phyloP scores from a whole-genome alignment of 2,329 filamentous ascomycete species.

The Pseudonectria buxi region DNA sequence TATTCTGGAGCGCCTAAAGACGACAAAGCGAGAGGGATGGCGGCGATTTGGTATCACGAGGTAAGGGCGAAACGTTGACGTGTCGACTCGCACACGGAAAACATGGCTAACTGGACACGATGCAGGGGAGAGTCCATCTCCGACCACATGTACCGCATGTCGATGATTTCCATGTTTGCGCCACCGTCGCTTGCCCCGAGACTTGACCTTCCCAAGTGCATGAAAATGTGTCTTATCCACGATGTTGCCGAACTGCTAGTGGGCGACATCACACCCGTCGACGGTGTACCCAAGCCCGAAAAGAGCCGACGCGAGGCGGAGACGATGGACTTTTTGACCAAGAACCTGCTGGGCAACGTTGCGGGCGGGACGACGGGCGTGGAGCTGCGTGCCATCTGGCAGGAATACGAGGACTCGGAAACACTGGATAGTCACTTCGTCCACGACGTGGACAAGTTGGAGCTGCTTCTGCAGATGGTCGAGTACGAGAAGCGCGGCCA shows the following conservation, averaged over 20 bases:
- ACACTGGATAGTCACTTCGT: constrained; percentile 85
- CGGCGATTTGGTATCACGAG: constrained; percentile 70
- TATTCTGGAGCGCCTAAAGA: constrained; percentile 88
- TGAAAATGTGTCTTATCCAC: constrained; percentile 91
- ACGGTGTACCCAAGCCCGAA: constrained; percentile 76
- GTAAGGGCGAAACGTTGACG: constrained; percentile 27
- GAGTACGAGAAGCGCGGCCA: constrained; percentile 79
- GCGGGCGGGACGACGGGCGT: constrained; percentile 61
- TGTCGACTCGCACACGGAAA: constrained; percentile 1
- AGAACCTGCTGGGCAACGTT: constrained; percentile 64
- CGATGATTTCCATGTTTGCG: constrained; percentile 87
- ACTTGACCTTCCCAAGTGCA: constrained; percentile 76
- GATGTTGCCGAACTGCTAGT: constrained; percentile 96
- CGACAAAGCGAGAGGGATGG: constrained; percentile 94
- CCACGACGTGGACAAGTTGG: constrained; percentile 96
- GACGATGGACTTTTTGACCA: constrained; percentile 87
- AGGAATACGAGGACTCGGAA: constrained; percentile 86
- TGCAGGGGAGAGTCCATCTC: constrained; percentile 78
- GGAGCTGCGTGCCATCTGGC: constrained; percentile 75
- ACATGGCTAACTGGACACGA: no score
- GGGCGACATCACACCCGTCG: constrained; percentile 92
- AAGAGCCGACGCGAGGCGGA: constrained; percentile 81
- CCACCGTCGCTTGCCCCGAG: constrained; percentile 64
- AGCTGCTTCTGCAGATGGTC: constrained; percentile 88
- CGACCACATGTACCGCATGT: constrained; percentile 99